Percentiles rank a stretch among this genome's conserved stretches.
phyloP scores from a whole-genome alignment of 176 grass and related monocot species.

The Eleusine indica region DNA sequence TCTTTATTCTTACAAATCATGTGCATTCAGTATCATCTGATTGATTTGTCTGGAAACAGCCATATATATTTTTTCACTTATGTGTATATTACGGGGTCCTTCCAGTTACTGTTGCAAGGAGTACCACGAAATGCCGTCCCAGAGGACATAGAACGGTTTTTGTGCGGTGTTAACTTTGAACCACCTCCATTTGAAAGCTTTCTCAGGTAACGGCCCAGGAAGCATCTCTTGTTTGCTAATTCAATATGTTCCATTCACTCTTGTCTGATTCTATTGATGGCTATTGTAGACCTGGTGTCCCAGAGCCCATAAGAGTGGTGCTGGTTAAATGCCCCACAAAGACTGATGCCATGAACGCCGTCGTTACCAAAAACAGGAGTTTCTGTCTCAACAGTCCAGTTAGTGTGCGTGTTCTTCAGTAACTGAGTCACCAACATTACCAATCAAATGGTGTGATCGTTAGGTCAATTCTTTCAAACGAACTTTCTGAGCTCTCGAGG shows the following conservation, averaged over 20 bases:
- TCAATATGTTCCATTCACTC: not conserved
- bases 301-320: conserved; percentile 62
- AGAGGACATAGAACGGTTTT: conserved; percentile 88
- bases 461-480: not conserved
- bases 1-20: not conserved
- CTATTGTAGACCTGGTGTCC: conserved; percentile 50
- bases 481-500: not conserved
- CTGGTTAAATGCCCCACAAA: conserved; percentile 64
- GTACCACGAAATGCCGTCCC: conserved; percentile 58
- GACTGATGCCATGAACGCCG: conserved; percentile 69
- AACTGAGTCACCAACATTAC: conserved; percentile 40
- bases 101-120: conserved; percentile 82
- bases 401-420: conserved; percentile 76
- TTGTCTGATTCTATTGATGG: conserved; percentile 25
- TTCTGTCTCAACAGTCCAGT: conserved; percentile 84
- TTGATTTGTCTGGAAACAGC: conserved; percentile 24
- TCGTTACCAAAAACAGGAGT: conserved; percentile 65
- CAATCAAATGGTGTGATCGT: not conserved
- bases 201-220: conserved; percentile 44
- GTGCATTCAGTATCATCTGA: not conserved
- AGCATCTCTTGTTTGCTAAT: conserved; percentile 23
- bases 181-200: conserved; percentile 61
- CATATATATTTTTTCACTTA: not conserved
- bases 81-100: not conserved
- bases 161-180: conserved; percentile 74